Evolutionary conservation across 2,329 filamentous ascomycete genomes (phyloP).

Genomic region (Coniella vitis): DNA sequence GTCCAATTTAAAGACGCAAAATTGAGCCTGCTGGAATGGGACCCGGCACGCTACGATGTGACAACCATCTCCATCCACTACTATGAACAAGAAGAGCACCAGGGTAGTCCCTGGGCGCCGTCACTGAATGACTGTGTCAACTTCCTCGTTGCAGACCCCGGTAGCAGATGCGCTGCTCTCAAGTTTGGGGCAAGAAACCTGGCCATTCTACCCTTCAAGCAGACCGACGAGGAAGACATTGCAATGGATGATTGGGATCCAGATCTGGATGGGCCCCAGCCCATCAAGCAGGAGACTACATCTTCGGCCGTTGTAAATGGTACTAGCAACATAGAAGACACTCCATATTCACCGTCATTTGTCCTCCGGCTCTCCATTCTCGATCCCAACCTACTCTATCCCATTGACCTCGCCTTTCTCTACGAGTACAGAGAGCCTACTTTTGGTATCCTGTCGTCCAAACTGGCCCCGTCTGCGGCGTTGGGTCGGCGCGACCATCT

Average conservation of each 20-base stretch:
- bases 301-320: conserved; percentile 35
- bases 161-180: conserved; percentile 86
- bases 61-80: conserved; percentile 93
- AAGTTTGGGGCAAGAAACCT: conserved; percentile 86
- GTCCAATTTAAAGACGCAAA: conserved; percentile 87
- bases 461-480: conserved; percentile 63
- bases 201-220: conserved; percentile 88
- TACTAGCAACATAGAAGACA: conserved; percentile 48
- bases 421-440: conserved; percentile 97
- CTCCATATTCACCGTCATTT: conserved; percentile 85
- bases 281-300: conserved; percentile 36
- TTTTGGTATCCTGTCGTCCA: conserved; percentile 86
- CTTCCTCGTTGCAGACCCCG: conserved; percentile 80
- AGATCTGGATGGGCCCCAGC: conserved; percentile 64
- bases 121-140: conserved; percentile 70
- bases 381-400: conserved; percentile 80
- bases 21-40: conserved; percentile 90
- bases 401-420: conserved; percentile 85
- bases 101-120: conserved; percentile 74
- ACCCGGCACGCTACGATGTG: conserved; percentile 70
- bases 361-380: conserved; percentile 84
- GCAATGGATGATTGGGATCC: conserved; percentile 89
- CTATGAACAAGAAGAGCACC: conserved; percentile 90
- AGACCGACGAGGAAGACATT: conserved; percentile 70
- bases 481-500: conserved; percentile 80